A percentile compares a stretch with the other conserved stretches of the same genome.
Evolutionary conservation across 305 asterid genomes (phyloP).

Genomic region (Plantago coronopus): DNA sequence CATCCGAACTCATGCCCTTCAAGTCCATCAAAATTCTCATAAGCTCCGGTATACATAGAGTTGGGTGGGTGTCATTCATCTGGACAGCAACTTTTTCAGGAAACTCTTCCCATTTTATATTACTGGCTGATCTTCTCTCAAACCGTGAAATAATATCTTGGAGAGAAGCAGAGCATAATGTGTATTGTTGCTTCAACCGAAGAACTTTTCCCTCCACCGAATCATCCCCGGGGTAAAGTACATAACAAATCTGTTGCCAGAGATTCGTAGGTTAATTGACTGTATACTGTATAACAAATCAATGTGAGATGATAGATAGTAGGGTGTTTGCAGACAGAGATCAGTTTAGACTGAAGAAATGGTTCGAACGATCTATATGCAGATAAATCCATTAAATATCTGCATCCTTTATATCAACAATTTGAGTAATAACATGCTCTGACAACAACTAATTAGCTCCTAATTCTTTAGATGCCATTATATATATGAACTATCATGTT

Average conservation of each 20-base stretch:
- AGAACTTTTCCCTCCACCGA: slow-evolving; percentile 75
- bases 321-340: too few species aligned
- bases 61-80: slow-evolving; percentile 97
- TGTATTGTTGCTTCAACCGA: slow-evolving; percentile 83
- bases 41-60: slow-evolving; percentile 86
- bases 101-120: slow-evolving; percentile 68
- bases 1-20: slow-evolving; percentile 77
- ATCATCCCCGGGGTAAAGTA: slow-evolving; percentile 90
- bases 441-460: too few species aligned
- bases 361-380: not conserved
- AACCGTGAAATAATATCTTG: slow-evolving; percentile 81
- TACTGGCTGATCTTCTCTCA: slow-evolving; percentile 73
- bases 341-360: too few species aligned
- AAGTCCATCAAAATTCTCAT: slow-evolving; percentile 84
- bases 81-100: slow-evolving; percentile 95
- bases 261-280: slow-evolving; percentile 20
- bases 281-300: slow-evolving; percentile 8
- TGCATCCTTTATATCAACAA: slow-evolving; percentile 2
- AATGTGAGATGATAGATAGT: not conserved
- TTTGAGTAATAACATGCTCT: not conserved
- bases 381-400: slow-evolving; percentile 16
- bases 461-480: too few species aligned
- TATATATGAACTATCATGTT: too few species aligned
- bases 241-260: slow-evolving; percentile 64
- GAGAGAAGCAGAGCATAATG: slow-evolving; percentile 91